Percentiles rank a stretch among this genome's conserved stretches.
Evolutionary conservation across 192 early-diverging fungal genomes (phyloP).

Genomic region (Spizellomyces sp.): DNA sequence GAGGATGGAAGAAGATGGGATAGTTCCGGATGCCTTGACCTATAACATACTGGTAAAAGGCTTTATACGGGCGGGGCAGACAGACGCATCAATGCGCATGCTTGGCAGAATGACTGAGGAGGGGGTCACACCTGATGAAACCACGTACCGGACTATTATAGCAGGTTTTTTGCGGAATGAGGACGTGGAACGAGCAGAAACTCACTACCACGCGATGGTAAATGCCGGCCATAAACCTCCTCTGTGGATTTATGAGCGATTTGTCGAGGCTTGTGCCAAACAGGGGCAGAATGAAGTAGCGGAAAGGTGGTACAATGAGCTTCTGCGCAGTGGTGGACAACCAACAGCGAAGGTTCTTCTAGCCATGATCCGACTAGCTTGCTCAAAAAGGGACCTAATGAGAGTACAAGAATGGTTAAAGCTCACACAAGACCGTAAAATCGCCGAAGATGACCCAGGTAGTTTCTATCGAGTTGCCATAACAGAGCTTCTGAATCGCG

Average conservation of each 20-base stretch:
- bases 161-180: constrained; percentile 8
- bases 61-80: constrained; percentile 25
- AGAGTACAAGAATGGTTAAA: background rate
- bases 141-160: constrained; percentile 25
- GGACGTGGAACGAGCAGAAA: constrained; percentile 18
- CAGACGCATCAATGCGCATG: constrained; percentile 22
- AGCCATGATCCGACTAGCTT: constrained; percentile 7
- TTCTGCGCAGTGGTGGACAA: background rate
- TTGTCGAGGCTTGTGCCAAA: constrained; percentile 1
- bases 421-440: background rate
- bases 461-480: constrained; percentile 21
- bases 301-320: constrained; percentile 17
- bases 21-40: constrained; percentile 32
- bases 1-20: constrained; percentile 16
- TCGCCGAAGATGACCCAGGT: background rate
- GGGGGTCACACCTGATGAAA: constrained; percentile 19
- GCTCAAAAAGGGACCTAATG: background rate
- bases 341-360: background rate
- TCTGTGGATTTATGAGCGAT: constrained; percentile 5
- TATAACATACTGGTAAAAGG: constrained; percentile 36
- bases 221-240: constrained; percentile 11
- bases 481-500: constrained; percentile 2
- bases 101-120: constrained; percentile 23
- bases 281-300: constrained; percentile 1
- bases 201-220: constrained; percentile 28